These are phyloP conservation scores for Gossypium bickii DNA, from an alignment of 345 rosid species.

Conservation along the genomic window DNA sequence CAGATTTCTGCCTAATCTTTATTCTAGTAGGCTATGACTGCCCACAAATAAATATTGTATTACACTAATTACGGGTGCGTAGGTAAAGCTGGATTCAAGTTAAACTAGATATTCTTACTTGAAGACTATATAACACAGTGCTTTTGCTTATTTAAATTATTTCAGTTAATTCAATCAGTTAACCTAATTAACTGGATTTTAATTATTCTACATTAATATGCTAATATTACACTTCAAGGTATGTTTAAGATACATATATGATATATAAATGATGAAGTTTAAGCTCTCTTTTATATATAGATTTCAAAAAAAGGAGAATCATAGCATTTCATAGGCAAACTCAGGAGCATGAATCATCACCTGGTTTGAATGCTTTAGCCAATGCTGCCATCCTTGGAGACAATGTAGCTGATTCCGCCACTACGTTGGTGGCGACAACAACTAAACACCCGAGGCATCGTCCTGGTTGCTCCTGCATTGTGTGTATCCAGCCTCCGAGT, in stretches of 20 bases:
- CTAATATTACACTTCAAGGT: not conserved
- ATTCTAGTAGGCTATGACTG: not conserved
- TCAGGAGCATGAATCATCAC: slow-evolving; percentile 55
- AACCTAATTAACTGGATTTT: not conserved
- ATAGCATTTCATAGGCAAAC: slow-evolving; percentile 34
- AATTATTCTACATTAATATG: slow-evolving; percentile 18
- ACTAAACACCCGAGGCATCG: slow-evolving; percentile 95
- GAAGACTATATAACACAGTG: not conserved
- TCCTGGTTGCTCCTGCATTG: slow-evolving; percentile 97
- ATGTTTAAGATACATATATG: no score
- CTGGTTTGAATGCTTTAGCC: slow-evolving; percentile 68
- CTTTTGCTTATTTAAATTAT: not conserved
- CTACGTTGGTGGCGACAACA: slow-evolving; percentile 64
- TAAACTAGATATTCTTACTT: not conserved
- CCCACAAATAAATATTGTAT: not conserved
- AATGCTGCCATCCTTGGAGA: slow-evolving; percentile 66
- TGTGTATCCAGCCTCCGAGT: slow-evolving; percentile 95
- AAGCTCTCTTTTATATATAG: slow-evolving; percentile 26
- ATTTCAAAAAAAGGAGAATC: slow-evolving; percentile 64
- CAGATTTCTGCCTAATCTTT: slow-evolving; percentile 2
- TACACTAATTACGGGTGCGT: not conserved
- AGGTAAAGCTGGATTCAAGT: not conserved
- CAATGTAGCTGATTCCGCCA: slow-evolving; percentile 41
- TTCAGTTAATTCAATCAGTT: not conserved
- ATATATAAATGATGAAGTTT: not conserved